Evolutionary conservation across 805 yeast genomes (phyloP).

Genomic region (Myxozyma lipomycoides): DNA sequence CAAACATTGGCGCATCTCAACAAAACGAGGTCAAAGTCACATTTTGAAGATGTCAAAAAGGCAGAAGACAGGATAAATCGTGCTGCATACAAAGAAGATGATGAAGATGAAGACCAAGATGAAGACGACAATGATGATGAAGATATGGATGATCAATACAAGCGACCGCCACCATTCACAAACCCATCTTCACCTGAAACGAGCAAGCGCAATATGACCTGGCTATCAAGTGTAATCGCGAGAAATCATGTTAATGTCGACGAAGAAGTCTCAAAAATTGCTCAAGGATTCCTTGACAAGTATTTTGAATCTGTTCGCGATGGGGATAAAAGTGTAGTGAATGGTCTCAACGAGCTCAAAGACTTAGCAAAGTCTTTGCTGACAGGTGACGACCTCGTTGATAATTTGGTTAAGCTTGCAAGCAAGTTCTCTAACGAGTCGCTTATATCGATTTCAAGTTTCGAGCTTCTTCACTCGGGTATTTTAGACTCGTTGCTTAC

Average conservation of each 20-base stretch:
- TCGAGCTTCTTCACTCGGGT: conserved; percentile 70
- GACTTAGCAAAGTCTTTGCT: conserved; percentile 27
- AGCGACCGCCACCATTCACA: neutral
- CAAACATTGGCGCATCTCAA: conserved; percentile 30
- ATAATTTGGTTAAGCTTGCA: conserved; percentile 42
- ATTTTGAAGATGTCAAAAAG: conserved; percentile 28
- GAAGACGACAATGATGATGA: conserved; percentile 30
- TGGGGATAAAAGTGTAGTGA: conserved; percentile 30
- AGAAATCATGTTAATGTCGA: conserved; percentile 8
- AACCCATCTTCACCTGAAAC: neutral
- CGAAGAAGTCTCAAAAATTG: conserved; percentile 3
- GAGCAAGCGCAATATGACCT: neutral
- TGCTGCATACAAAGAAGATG: conserved; percentile 31
- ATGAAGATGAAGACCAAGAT: conserved; percentile 33
- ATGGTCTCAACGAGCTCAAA: conserved; percentile 31
- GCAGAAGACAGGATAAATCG: conserved; percentile 21
- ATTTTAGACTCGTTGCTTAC: conserved; percentile 46
- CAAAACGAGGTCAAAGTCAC: conserved; percentile 12
- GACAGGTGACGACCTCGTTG: conserved; percentile 29
- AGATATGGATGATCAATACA: conserved; percentile 19
- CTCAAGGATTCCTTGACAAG: conserved; percentile 15
- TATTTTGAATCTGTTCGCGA: conserved; percentile 5
- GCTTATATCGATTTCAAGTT: conserved; percentile 52
- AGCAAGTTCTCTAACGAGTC: conserved; percentile 18
- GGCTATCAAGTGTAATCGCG: conserved; percentile 1